Percentiles rank a stretch among this genome's conserved stretches.
Conservation (phyloP, 2,329 filamentous ascomycete species). For the Venturiaceae sp. region DNA sequence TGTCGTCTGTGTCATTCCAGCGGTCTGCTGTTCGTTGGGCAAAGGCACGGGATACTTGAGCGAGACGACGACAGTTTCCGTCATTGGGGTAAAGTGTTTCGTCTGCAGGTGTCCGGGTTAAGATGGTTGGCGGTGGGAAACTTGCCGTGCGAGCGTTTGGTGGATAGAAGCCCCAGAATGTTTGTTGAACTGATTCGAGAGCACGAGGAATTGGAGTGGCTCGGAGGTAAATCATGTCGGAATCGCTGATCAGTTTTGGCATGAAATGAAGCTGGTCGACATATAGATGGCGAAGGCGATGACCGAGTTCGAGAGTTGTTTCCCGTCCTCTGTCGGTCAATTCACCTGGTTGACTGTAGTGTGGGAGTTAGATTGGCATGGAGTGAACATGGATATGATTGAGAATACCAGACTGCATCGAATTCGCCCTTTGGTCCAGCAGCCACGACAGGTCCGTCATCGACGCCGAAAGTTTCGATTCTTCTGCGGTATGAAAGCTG, state of each 20-base stretch:
- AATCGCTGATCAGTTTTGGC: slow-evolving; percentile 29
- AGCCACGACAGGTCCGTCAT: slow-evolving; percentile 56
- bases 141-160: slow-evolving; percentile 28
- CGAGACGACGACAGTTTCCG: slow-evolving; percentile 36
- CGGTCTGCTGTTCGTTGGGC: slow-evolving; percentile 35
- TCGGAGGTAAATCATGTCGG: slow-evolving; percentile 35
- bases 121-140: slow-evolving; percentile 33
- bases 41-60: slow-evolving; percentile 36
- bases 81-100: slow-evolving; percentile 43
- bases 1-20: slow-evolving; percentile 57
- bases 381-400: neutral
- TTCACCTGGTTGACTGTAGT: slow-evolving; percentile 34
- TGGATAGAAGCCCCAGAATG: slow-evolving; percentile 39
- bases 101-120: slow-evolving; percentile 33
- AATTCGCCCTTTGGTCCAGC: slow-evolving; percentile 57
- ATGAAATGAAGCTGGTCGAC: slow-evolving; percentile 40
- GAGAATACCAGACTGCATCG: slow-evolving; percentile 70
- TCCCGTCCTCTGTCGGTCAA: slow-evolving; percentile 39
- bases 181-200: slow-evolving; percentile 40
- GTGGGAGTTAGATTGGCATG: neutral
- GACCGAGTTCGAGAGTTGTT: slow-evolving; percentile 37
- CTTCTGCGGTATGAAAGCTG: slow-evolving; percentile 56
- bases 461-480: slow-evolving; percentile 69
- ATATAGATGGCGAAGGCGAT: slow-evolving; percentile 38
- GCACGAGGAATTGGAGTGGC: slow-evolving; percentile 40